phyloP scores from a whole-genome alignment of 768 basidiomycete genomes.

The Suillus occidentalis region DNA sequence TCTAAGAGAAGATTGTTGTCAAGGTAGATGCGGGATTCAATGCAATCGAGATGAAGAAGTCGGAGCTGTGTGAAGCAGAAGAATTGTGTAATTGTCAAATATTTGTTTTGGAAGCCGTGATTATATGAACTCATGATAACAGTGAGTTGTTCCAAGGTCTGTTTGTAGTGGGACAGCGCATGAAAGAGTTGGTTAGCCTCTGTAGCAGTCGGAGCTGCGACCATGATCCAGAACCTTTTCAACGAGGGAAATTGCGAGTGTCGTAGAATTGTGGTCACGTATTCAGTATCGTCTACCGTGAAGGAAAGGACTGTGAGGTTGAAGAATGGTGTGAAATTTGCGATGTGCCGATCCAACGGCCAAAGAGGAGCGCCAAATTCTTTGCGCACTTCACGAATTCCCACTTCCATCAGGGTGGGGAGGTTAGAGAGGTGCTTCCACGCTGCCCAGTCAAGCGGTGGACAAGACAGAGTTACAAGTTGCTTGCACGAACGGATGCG shows the following conservation, averaged over 20 bases:
- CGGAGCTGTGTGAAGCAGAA: not conserved
- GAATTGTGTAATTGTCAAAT: not conserved
- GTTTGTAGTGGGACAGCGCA: not conserved
- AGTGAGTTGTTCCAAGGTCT: not conserved
- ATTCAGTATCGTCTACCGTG: not conserved
- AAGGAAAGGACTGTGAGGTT: not conserved
- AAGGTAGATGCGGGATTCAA: not conserved
- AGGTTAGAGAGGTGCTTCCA: not conserved
- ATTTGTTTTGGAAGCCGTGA: not conserved
- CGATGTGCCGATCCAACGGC: not conserved
- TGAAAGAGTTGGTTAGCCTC: not conserved
- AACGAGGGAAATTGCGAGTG: not conserved
- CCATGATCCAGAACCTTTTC: not conserved
- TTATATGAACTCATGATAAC: not conserved
- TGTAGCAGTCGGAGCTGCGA: not conserved
- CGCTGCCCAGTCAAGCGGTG: not conserved
- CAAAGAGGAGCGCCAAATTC: not conserved
- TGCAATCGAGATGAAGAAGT: not conserved
- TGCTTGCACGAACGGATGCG: not conserved
- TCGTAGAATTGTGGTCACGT: not conserved
- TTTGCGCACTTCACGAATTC: not conserved
- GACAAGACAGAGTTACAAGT: not conserved
- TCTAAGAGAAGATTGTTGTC: not conserved
- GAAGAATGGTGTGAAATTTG: not conserved
- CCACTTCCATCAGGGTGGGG: not conserved